A percentile compares a stretch with the other conserved stretches of the same genome.
Conservation (phyloP, 257 asterid genomes). For the Mitragyna speciosa region DNA sequence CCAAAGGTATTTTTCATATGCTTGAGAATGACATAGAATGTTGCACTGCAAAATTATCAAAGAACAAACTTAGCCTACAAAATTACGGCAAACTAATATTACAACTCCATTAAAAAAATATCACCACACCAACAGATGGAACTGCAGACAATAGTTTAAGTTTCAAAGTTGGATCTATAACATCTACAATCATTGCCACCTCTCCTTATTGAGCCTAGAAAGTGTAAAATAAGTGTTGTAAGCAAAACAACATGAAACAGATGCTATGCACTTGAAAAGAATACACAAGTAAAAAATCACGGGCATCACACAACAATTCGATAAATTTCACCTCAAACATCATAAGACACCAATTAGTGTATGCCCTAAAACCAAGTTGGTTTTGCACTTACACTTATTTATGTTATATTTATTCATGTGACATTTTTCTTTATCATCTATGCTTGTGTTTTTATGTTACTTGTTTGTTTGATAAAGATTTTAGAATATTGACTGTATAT, state of each 20-base stretch:
- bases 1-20: background rate
- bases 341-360: too few species aligned
- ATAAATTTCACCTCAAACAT: background rate
- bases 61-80: background rate
- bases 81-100: background rate
- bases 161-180: conserved; percentile 70
- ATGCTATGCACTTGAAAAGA: background rate
- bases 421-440: too few species aligned
- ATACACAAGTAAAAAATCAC: background rate
- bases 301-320: too few species aligned
- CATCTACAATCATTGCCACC: conserved; percentile 74
- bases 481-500: too few species aligned
- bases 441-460: too few species aligned
- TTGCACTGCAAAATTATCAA: background rate
- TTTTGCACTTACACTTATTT: too few species aligned
- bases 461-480: too few species aligned
- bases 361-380: too few species aligned
- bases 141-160: conserved; percentile 65
- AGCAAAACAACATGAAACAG: conserved; percentile 14
- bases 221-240: conserved; percentile 17
- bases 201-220: conserved; percentile 81
- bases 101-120: conserved; percentile 14
- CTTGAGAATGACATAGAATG: too few species aligned
- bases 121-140: conserved; percentile 76
- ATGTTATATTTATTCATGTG: too few species aligned